These are phyloP conservation scores for Colletotrichum caudatum DNA, from an alignment of 2,329 filamentous ascomycete genomes.

Conservation along the genomic window DNA sequence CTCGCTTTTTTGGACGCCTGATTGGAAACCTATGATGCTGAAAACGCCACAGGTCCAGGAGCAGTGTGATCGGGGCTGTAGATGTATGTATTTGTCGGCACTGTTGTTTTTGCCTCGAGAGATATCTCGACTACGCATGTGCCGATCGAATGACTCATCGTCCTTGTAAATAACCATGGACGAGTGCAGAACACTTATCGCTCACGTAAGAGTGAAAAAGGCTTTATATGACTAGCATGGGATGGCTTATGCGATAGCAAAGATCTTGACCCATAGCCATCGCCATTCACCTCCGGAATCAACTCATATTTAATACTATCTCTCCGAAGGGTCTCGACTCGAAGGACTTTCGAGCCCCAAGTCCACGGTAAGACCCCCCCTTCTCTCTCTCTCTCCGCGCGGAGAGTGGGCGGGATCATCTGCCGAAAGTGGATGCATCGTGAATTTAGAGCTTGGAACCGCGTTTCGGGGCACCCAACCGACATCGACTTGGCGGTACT, in stretches of 20 bases:
- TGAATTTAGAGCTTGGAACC: not conserved
- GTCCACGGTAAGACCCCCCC: constrained; percentile 11
- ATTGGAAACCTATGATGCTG: not conserved
- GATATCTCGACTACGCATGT: not conserved
- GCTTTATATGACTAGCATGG: not conserved
- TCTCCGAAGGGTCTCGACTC: not conserved
- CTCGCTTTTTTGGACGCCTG: not conserved
- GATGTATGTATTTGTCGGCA: not conserved
- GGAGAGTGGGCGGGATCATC: constrained; percentile 18
- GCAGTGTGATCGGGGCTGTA: not conserved
- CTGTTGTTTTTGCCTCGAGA: not conserved
- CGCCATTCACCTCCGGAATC: constrained; percentile 13
- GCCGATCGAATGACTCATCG: not conserved
- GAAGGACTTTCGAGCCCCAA: constrained; percentile 10
- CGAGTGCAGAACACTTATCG: not conserved
- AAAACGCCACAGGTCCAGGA: not conserved
- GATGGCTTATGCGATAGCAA: not conserved
- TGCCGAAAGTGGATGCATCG: constrained; percentile 19
- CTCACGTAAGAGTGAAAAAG: not conserved
- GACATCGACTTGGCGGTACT: constrained; percentile 15
- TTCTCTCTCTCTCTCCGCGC: not conserved
- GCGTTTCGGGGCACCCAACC: not conserved
- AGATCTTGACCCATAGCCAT: constrained; percentile 26
- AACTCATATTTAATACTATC: constrained; percentile 21
- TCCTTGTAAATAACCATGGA: not conserved